A percentile compares a stretch with the other conserved stretches of the same genome.
These are phyloP conservation scores for Tetrastigma voinierianum DNA, from an alignment of 164 flowering plant species.

Conservation along the genomic window DNA sequence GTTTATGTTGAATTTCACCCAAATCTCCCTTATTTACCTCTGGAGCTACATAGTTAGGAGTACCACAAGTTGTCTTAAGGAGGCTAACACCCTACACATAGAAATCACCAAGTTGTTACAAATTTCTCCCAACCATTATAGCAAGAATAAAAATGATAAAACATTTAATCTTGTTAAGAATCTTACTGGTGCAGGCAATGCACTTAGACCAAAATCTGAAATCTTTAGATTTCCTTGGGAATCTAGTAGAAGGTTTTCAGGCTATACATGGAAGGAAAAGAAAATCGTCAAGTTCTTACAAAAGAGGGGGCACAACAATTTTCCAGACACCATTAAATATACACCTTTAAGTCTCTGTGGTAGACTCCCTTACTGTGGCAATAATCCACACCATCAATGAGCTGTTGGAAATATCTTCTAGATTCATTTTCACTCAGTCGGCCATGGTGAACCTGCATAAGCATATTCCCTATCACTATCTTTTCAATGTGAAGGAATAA, in stretches of 20 bases:
- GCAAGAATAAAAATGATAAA: neutral
- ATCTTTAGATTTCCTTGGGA: constrained; percentile 89
- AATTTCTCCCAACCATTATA: neutral
- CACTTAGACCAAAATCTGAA: constrained; percentile 99
- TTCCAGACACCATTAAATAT: constrained; percentile 16
- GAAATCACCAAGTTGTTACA: constrained; percentile 1
- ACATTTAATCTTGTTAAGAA: neutral
- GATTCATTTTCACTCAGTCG: constrained; percentile 88
- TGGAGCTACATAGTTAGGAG: constrained; percentile 99
- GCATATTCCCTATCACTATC: constrained; percentile 3
- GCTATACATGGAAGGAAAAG: constrained; percentile 47
- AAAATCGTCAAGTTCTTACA: constrained; percentile 16
- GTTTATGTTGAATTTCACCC: neutral
- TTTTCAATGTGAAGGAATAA: neutral
- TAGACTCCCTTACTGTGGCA: constrained; percentile 98
- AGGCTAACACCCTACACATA: constrained; percentile 72
- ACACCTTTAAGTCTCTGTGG: constrained; percentile 96
- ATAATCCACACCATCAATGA: constrained; percentile 94
- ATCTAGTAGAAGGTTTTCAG: constrained; percentile 96
- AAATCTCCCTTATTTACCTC: constrained; percentile 52
- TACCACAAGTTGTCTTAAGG: constrained; percentile 98
- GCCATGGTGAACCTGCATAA: constrained; percentile 75
- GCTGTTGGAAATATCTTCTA: constrained; percentile 88
- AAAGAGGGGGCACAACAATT: constrained; percentile 5
- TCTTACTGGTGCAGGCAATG: constrained; percentile 76